These are phyloP conservation scores for Erysimum cheiranthoides DNA, from an alignment of 345 rosid genomes.

Conservation along the genomic window DNA sequence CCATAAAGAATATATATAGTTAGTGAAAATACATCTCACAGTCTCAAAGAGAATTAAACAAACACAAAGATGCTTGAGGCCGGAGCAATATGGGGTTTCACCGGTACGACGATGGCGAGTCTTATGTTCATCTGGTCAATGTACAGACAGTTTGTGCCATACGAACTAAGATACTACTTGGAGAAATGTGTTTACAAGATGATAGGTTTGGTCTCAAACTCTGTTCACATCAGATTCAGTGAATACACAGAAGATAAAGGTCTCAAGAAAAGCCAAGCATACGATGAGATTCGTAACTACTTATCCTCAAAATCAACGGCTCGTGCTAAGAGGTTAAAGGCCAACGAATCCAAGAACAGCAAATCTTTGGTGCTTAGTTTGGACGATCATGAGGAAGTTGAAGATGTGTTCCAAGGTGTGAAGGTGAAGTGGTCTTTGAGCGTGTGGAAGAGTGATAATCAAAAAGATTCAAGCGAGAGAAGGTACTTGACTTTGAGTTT, in stretches of 20 bases:
- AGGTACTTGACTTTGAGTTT: constrained; percentile 50
- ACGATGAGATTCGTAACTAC: constrained; percentile 22
- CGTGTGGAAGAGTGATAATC: no score
- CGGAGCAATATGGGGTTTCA: constrained; percentile 30
- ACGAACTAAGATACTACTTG: constrained; percentile 41
- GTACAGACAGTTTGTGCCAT: constrained; percentile 51
- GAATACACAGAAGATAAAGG: constrained; percentile 53
- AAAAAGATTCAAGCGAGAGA: constrained; percentile 24
- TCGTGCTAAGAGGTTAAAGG: constrained; percentile 15
- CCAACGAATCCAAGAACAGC: constrained; percentile 19
- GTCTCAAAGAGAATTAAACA: not conserved
- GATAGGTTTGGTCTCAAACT: constrained; percentile 42
- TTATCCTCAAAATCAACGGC: constrained; percentile 15
- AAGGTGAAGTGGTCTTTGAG: constrained; percentile 16
- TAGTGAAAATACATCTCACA: not conserved
- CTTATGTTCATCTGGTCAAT: constrained; percentile 55
- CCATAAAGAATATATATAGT: not conserved
- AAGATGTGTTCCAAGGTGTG: constrained; percentile 17
- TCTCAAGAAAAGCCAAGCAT: constrained; percentile 48
- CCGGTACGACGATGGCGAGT: constrained; percentile 41
- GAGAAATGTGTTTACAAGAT: constrained; percentile 46
- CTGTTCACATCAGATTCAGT: constrained; percentile 53
- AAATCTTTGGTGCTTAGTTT: constrained; percentile 34
- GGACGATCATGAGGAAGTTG: constrained; percentile 22
- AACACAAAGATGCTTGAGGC: constrained; percentile 4